Evolutionary conservation across 345 rosid species (phyloP), one percentile per base, ranked within the genome.

Genomic region (Moringa oleifera): DNA sequence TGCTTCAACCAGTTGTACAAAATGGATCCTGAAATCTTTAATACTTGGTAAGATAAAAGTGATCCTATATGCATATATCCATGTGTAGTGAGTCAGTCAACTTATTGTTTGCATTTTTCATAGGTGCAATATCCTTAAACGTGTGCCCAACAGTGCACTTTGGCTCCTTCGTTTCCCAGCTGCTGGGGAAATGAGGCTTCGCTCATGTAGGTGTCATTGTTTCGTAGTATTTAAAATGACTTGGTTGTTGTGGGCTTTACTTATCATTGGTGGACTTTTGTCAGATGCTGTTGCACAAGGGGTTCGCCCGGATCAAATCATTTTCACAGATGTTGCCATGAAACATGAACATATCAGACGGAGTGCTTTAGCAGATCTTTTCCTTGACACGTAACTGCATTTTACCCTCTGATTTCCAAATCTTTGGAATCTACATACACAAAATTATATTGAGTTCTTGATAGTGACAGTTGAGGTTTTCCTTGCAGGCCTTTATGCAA

Each of bases 111-210:
- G 21, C 33, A 6, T 49, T 41, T 20, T 10, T 52, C 46, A 23
- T 51, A 95, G 99, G 99, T 95, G 97, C 83, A 95, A 87, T 62
- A 87, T 95, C 78, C 99, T 95, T 69, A 95, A 87, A 67, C 83
- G 96, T 18, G 96, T 95, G 23, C 95, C 99, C 60, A 89, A 87
- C 62, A 84, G 96, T 83, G 97, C 94, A 33, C 85, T 95, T 53
- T 95, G 99, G 99, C 99, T 95, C 55, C 96, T 95, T 46, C 85
- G 95, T 60, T 95, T 95, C 70, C 99, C 99, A 33, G 97, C 99
- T 65, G 96, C 99, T 0, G 99, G 99, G 56, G 99, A 95, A 78
- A 85, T 76, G 83, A 87, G 97, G 77, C 81, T 95, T 31, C 90
- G 96, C 15, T 49, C 85, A 65, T 88, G 99, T 95, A 82, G 16